A percentile compares a stretch with the other conserved stretches of the same genome.
These are phyloP conservation scores for Daldinia decipiens DNA, from an alignment of 495 filamentous ascomycete genomes.

Conservation along the genomic window DNA sequence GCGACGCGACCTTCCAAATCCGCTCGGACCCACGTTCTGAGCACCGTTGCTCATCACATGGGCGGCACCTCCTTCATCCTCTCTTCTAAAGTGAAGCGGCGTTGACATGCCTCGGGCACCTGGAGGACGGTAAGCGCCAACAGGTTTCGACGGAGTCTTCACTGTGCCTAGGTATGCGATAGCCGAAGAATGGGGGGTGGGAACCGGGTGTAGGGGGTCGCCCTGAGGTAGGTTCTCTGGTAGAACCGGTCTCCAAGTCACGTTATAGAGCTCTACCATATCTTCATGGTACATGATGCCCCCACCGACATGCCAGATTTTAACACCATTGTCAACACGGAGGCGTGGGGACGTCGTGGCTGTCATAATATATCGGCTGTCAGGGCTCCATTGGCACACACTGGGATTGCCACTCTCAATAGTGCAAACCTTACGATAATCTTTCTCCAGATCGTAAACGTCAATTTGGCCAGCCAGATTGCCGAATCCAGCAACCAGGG, in stretches of 20 bases:
- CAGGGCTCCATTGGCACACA: conserved; percentile 95
- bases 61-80: conserved; percentile 94
- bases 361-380: conserved; percentile 93
- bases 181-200: conserved; percentile 85
- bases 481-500: conserved; percentile 94
- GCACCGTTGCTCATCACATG: conserved; percentile 82
- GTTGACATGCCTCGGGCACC: conserved; percentile 90
- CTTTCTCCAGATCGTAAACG: conserved; percentile 92
- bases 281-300: conserved; percentile 94
- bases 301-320: conserved; percentile 93
- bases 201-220: conserved; percentile 81
- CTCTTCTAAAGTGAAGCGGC: conserved; percentile 94
- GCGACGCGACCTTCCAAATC: conserved; percentile 76
- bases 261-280: conserved; percentile 91
- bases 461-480: conserved; percentile 98
- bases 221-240: conserved; percentile 66
- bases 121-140: conserved; percentile 95
- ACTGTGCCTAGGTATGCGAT: conserved; percentile 81
- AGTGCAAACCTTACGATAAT: conserved; percentile 88
- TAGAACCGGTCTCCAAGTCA: conserved; percentile 85
- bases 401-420: conserved; percentile 96
- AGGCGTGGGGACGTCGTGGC: conserved; percentile 94
- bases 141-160: conserved; percentile 93
- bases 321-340: conserved; percentile 95
- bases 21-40: conserved; percentile 72